Percentiles rank a stretch among this genome's conserved stretches.
These are phyloP conservation scores for Candida broadrunensis DNA, from an alignment of 805 yeast species.

Conservation along the genomic window DNA sequence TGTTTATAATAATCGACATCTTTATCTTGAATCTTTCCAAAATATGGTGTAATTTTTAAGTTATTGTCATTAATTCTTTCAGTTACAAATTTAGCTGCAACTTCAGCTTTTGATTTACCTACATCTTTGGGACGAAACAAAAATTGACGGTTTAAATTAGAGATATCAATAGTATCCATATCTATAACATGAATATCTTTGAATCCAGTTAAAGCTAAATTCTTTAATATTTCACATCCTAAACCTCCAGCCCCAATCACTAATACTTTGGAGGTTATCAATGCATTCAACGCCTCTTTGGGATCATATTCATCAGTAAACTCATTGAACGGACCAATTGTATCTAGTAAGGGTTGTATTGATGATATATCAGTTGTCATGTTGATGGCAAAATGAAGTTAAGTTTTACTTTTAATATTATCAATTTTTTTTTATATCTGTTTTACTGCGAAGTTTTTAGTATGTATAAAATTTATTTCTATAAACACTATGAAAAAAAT, in stretches of 20 bases:
- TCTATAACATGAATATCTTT: slow-evolving; percentile 65
- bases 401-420: too few species aligned
- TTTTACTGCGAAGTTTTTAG: too few species aligned
- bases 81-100: slow-evolving; percentile 58
- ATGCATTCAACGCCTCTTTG: slow-evolving; percentile 17
- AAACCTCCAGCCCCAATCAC: slow-evolving; percentile 81
- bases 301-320: slow-evolving; percentile 30
- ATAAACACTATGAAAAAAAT: too few species aligned
- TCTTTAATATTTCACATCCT: slow-evolving; percentile 77
- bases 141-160: slow-evolving; percentile 75
- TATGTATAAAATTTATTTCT: too few species aligned
- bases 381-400: too few species aligned
- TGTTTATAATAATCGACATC: slow-evolving; percentile 58
- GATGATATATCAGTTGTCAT: background rate
- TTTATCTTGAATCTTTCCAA: slow-evolving; percentile 59
- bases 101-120: slow-evolving; percentile 63
- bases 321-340: slow-evolving; percentile 39
- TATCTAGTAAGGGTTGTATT: slow-evolving; percentile 13
- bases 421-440: too few species aligned
- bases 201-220: slow-evolving; percentile 70
- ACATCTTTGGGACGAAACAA: slow-evolving; percentile 59
- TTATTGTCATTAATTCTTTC: slow-evolving; percentile 36
- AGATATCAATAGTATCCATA: slow-evolving; percentile 80
- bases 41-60: slow-evolving; percentile 54
- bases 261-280: slow-evolving; percentile 22